Evolutionary conservation across 2,329 filamentous ascomycete genomes (phyloP), one percentile per base, ranked within the genome.

Genomic region (Penicillium frequentans): DNA sequence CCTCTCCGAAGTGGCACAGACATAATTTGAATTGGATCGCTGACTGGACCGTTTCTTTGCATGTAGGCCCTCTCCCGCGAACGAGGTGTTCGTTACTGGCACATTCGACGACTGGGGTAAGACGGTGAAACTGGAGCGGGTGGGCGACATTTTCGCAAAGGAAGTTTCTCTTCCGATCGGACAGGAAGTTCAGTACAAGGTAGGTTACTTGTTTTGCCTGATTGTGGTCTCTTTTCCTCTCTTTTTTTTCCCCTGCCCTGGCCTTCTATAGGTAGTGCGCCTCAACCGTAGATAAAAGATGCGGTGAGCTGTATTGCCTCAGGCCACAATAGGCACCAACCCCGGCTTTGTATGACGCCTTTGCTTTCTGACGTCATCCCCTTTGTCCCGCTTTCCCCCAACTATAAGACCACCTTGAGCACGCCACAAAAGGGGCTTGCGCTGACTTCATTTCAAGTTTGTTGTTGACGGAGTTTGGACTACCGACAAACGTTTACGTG

Each of bases 61-160:
- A 61, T 70, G 66, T 77, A 97, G 93, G 93, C 86, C 89, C 72
- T 88, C 95, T 75, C 81, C 86, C 68, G 93, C 90, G 73, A 84
- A 87, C 66, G 90, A 96, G 73, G 93, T 98, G 75, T 93, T 89
- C 77, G 95, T 98, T 68, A 98, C 93, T 42, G 95, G 95, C 73
- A 93, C 90, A 62, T 98, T 98, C 73, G 93, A 98, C 78, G 84
- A 91, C 79, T 99, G 95, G 95, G 84, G 84, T 65, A 93, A 95
- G 82, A 91, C 86, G 55, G 85, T 93, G 74, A 85, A 90, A 80
- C 84, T 99, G 56, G 87, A 92, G 48, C 91, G 91, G 79, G 82
- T 86, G 42, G 89, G 84, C 71, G 81, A 86, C 49, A 74, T 75
- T 62, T 96, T 96, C 76, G 82, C 89, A 77, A 96, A 96, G 82